Evolutionary conservation across 768 basidiomycete species (phyloP), one percentile per base, ranked within the genome.

Genomic region (Collybia sp.): DNA sequence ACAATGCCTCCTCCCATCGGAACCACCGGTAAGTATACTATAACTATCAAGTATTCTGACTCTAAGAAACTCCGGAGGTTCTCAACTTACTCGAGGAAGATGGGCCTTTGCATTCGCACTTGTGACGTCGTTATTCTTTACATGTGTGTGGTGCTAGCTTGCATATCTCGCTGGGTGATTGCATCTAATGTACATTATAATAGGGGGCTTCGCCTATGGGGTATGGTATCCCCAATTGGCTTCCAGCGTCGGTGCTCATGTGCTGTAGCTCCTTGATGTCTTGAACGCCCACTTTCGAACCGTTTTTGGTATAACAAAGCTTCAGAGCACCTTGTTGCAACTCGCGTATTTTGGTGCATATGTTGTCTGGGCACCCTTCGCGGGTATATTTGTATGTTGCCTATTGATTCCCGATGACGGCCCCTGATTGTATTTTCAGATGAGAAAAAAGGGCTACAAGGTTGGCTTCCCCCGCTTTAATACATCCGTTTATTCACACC

Each of bases 91-190:
- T n/a, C 65, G 61, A 50, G 66, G 58, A 39, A 66, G 69, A 54
- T 82, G 74, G 75, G 64, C 63, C 19, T 82, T 74, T 58, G 72
- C 85, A 6, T 88, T 85, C 59, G 68, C 69, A 33, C 75, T 88
- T 45, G 81, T 89, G 48, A 88, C 85, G 15, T 78, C 83, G 10
- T 69, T 88, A 30, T 88, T 88, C 72, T 87, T 88, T 64, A 82
- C 84, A 20, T 84, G 82, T 80, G 52, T 52, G 76, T 61, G 31
- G 25, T 34, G 15, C 16, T 6, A 12, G 33, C 25, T 45, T n/a
- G n/a, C n/a, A 40, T 18, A 6, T 17, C 34, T 44, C 19, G 30
- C 18, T 18, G 34, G 17, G 17, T 25, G 33, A 30, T 20, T 39
- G 15, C 46, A 34, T 17, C 45, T 34, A 10, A 42, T 35, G 36